Conservation (phyloP, 2,329 filamentous ascomycete species). For the Polytolypa hystricis region DNA sequence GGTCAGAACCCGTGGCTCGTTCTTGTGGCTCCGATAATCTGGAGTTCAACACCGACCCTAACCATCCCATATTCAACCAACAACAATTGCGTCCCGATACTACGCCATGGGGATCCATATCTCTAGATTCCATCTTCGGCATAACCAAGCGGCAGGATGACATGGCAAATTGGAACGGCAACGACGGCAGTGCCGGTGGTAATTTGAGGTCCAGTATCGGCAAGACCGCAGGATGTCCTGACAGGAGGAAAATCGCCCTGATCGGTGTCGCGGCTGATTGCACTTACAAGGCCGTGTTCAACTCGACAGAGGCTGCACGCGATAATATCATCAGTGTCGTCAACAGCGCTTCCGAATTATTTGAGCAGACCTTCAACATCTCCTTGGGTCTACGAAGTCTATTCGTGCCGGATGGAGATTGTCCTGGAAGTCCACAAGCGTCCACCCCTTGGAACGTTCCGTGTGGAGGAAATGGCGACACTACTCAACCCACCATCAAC, state of each 20-base stretch:
- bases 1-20: constrained; percentile 38
- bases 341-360: constrained; percentile 76
- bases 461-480: constrained; percentile 40
- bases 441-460: constrained; percentile 73
- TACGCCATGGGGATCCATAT: constrained; percentile 48
- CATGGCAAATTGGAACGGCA: constrained; percentile 51
- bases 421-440: constrained; percentile 56
- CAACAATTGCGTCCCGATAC: constrained; percentile 37
- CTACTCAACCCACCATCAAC: constrained; percentile 50
- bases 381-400: constrained; percentile 82
- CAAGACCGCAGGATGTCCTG: constrained; percentile 71
- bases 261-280: constrained; percentile 91
- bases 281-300: constrained; percentile 66
- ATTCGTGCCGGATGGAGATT: constrained; percentile 62
- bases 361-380: constrained; percentile 88
- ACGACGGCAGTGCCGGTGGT: constrained; percentile 55
- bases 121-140: constrained; percentile 58
- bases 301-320: constrained; percentile 51
- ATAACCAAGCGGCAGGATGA: constrained; percentile 53
- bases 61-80: constrained; percentile 50
- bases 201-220: constrained; percentile 74
- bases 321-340: constrained; percentile 71
- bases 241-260: constrained; percentile 79
- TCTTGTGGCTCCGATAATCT: constrained; percentile 67
- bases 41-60: constrained; percentile 62